A percentile compares a stretch with the other conserved stretches of the same genome.
phyloP scores from a whole-genome alignment of 2,329 filamentous ascomycete species.

The Elsinoe fawcettii region DNA sequence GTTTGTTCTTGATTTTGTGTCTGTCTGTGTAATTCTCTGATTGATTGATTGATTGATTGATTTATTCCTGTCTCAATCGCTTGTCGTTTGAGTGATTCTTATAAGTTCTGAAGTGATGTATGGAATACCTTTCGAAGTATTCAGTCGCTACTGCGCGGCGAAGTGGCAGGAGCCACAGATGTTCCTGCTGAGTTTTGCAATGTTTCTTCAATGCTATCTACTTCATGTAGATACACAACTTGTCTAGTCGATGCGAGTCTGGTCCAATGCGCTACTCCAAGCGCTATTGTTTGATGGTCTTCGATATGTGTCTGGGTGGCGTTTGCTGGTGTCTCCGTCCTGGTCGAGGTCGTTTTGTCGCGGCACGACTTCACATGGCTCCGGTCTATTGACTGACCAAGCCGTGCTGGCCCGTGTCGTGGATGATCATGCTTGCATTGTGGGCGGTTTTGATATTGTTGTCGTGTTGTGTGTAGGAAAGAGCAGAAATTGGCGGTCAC shows the following conservation, averaged over 20 bases:
- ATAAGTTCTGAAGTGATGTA: neutral
- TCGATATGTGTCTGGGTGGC: slow-evolving; percentile 4
- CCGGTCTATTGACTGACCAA: neutral
- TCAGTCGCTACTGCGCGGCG: neutral
- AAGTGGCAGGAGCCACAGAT: neutral
- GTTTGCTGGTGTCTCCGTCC: neutral
- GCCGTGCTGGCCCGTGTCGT: neutral
- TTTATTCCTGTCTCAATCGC: neutral
- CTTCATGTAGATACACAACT: neutral
- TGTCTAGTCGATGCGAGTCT: neutral
- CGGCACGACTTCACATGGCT: neutral
- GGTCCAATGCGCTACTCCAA: neutral
- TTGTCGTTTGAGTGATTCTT: neutral
- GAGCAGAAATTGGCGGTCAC: neutral
- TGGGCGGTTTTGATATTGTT: neutral
- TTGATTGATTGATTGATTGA: slow-evolving; percentile 11
- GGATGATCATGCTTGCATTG: neutral
- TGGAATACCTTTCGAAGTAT: neutral
- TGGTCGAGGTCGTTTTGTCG: neutral
- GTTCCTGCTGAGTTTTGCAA: neutral
- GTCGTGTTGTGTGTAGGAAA: neutral
- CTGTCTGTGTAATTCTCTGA: neutral
- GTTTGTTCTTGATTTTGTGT: neutral
- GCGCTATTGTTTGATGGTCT: neutral
- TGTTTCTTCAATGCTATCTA: neutral